phyloP scores from a whole-genome alignment of 129 eudicot species.

The Tagetes erecta region DNA sequence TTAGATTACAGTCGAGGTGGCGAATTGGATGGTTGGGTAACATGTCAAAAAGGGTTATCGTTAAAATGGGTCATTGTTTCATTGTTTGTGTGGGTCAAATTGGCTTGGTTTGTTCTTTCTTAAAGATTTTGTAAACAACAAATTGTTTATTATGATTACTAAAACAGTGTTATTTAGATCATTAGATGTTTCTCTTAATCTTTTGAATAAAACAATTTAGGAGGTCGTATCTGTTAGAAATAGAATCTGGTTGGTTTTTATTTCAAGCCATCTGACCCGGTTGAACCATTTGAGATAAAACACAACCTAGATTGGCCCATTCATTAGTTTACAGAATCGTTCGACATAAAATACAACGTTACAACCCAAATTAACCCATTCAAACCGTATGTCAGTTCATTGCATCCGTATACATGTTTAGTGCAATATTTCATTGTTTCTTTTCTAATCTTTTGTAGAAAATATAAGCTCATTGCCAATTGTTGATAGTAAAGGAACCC shows the following conservation, averaged over 20 bases:
- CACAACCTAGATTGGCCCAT: background rate
- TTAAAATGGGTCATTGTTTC: background rate
- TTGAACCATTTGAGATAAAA: background rate
- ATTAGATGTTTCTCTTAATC: background rate
- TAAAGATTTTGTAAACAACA: background rate
- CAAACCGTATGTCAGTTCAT: background rate
- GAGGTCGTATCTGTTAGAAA: conserved; percentile 2
- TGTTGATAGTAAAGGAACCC: conserved; percentile 47
- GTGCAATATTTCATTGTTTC: background rate
- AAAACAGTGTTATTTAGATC: background rate
- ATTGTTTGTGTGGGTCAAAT: background rate
- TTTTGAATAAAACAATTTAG: background rate
- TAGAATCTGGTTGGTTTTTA: background rate
- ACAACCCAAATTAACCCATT: background rate
- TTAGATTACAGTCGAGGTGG: background rate
- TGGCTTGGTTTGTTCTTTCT: background rate
- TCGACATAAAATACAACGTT: background rate
- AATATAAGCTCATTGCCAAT: conserved; percentile 59
- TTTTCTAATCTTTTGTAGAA: conserved; percentile 33
- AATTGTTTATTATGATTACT: background rate
- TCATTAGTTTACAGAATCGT: background rate
- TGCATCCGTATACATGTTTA: background rate
- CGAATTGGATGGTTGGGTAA: background rate
- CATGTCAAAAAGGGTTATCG: background rate
- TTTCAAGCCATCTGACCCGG: background rate